phyloP scores from a whole-genome alignment of 805 yeast species.

The Wickerhamomyces sydowiorum region DNA sequence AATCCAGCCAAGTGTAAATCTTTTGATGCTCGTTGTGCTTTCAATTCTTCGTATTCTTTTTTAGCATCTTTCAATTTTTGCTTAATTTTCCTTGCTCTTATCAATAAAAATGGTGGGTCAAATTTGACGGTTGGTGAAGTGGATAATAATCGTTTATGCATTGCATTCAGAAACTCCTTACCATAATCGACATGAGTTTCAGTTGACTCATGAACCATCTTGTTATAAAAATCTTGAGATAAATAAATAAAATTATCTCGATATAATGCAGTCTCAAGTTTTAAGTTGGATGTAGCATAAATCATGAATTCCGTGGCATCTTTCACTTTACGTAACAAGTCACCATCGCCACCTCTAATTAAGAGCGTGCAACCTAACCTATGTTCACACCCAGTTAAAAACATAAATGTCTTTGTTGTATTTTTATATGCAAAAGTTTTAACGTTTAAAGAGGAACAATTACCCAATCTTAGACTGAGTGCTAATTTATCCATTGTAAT shows the following conservation, averaged over 20 bases:
- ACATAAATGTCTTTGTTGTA: constrained; percentile 64
- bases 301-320: constrained; percentile 76
- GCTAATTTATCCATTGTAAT: constrained; percentile 83
- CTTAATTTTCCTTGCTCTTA: constrained; percentile 50
- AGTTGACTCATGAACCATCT: constrained; percentile 11
- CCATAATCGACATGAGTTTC: constrained; percentile 26
- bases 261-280: constrained; percentile 70
- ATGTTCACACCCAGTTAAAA: constrained; percentile 68
- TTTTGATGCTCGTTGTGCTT: constrained; percentile 13
- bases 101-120: constrained; percentile 59
- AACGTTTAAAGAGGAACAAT: constrained; percentile 67
- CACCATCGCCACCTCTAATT: constrained; percentile 72
- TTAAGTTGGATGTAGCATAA: constrained; percentile 70
- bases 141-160: constrained; percentile 55
- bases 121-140: constrained; percentile 82
- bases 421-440: constrained; percentile 55
- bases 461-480: constrained; percentile 64
- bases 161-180: constrained; percentile 30
- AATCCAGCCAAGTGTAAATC: constrained; percentile 16
- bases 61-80: constrained; percentile 22
- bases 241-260: constrained; percentile 61
- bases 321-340: constrained; percentile 59
- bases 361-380: constrained; percentile 80
- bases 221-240: constrained; percentile 31
- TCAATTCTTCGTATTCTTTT: constrained; percentile 18